These are phyloP conservation scores for Penicillium samsonianum DNA, from an alignment of 495 filamentous ascomycete genomes.

Conservation along the genomic window DNA sequence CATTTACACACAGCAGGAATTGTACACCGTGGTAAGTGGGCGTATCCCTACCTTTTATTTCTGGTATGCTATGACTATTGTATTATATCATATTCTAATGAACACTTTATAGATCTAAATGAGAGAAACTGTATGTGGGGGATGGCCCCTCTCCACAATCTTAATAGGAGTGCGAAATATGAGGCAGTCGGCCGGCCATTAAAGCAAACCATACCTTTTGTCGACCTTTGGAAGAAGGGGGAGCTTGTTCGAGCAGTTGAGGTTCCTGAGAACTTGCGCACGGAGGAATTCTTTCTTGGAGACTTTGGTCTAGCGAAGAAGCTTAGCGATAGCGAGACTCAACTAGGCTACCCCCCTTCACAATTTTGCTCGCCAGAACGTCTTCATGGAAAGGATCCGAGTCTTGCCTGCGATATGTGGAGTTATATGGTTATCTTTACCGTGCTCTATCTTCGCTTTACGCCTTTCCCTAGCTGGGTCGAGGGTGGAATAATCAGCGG, in stretches of 20 bases:
- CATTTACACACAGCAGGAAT: constrained; percentile 31
- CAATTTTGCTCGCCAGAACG: constrained; percentile 20
- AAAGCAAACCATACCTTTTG: constrained; percentile 20
- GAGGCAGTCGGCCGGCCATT: constrained; percentile 28
- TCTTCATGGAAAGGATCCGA: constrained; percentile 14
- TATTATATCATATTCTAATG: too few relatives aligned
- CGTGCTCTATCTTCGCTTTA: constrained; percentile 16
- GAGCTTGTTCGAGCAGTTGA: constrained; percentile 21
- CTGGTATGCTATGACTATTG: too few relatives aligned
- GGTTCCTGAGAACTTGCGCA: constrained; percentile 19
- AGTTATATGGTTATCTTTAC: constrained; percentile 18
- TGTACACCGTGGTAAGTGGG: constrained; percentile 26
- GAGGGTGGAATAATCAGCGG: constrained; percentile 13
- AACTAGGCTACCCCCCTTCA: constrained; percentile 13
- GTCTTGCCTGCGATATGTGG: constrained; percentile 22
- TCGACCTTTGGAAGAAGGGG: constrained; percentile 19
- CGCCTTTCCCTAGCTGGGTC: constrained; percentile 14
- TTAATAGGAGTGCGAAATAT: constrained; percentile 23
- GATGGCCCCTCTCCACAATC: constrained; percentile 19
- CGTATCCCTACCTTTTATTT: background rate
- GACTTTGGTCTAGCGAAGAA: constrained; percentile 50
- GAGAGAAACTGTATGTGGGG: constrained; percentile 28
- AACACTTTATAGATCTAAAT: constrained; percentile 21
- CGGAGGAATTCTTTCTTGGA: constrained; percentile 53
- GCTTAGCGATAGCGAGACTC: constrained; percentile 14